phyloP scores from a whole-genome alignment of 179 eudicot genomes.

The Nepenthes alata region DNA sequence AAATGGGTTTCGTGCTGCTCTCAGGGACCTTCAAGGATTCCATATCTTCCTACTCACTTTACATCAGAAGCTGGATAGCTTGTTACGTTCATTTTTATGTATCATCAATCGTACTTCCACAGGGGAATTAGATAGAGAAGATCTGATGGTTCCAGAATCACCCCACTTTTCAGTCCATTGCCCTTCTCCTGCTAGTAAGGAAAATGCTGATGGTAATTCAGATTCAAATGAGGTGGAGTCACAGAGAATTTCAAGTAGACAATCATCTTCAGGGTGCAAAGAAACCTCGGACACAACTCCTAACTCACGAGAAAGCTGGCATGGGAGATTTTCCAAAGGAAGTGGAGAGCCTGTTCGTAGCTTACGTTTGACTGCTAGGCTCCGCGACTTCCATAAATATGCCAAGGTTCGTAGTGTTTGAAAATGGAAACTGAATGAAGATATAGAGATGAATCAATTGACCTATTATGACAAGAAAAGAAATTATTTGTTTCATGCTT shows the following conservation, averaged over 20 bases:
- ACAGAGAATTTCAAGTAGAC: constrained; percentile 37
- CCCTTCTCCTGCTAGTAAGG: constrained; percentile 44
- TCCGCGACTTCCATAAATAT: constrained; percentile 86
- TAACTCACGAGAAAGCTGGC: constrained; percentile 54
- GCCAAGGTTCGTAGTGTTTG: constrained; percentile 55
- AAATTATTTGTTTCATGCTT: no score
- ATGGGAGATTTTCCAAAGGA: constrained; percentile 51
- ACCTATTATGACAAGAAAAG: not conserved
- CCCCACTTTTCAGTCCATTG: constrained; percentile 30
- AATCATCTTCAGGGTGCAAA: constrained; percentile 48
- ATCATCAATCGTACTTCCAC: constrained; percentile 44
- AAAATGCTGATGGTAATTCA: constrained; percentile 32
- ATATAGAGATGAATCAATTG: not conserved
- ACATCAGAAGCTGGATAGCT: constrained; percentile 75
- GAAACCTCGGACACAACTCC: constrained; percentile 61
- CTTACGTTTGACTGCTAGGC: constrained; percentile 76
- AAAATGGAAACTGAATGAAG: not conserved
- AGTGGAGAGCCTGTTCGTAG: constrained; percentile 68
- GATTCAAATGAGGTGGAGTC: constrained; percentile 51
- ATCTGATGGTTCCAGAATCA: constrained; percentile 53
- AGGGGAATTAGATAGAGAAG: constrained; percentile 71
- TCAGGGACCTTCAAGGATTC: constrained; percentile 93
- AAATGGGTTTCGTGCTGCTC: constrained; percentile 79
- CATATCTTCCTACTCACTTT: constrained; percentile 90
- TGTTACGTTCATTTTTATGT: constrained; percentile 55